phyloP scores from a whole-genome alignment of 169 alveolate species.

The Condylostoma magnum region DNA sequence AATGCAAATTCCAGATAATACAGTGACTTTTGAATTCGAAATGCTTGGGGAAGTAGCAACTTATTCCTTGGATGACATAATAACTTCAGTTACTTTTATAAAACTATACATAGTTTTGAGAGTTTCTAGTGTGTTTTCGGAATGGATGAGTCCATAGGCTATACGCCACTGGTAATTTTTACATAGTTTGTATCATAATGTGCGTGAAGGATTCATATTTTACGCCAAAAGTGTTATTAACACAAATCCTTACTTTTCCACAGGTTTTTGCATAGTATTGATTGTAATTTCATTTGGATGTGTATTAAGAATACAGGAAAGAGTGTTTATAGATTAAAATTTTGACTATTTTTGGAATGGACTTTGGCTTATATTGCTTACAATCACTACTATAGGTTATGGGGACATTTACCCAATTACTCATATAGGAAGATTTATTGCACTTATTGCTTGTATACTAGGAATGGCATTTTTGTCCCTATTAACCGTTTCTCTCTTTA shows the following conservation, averaged over 20 bases:
- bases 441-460: constrained; percentile 46
- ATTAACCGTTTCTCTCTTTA: constrained; percentile 39
- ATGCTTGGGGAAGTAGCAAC: background rate
- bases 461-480: constrained; percentile 47
- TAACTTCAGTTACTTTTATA: background rate
- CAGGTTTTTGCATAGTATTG: no score
- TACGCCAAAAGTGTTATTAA: no score
- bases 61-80: constrained; percentile 4
- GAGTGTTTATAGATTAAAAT: constrained; percentile 1
- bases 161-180: no score
- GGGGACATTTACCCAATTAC: constrained; percentile 45
- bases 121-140: no score
- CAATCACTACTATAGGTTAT: constrained; percentile 39
- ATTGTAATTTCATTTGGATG: no score
- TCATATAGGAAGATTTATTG: constrained; percentile 37
- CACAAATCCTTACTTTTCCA: no score
- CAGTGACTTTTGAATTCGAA: background rate
- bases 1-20: no score
- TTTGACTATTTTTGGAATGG: constrained; percentile 19
- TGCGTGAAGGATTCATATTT: no score
- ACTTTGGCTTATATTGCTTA: constrained; percentile 31
- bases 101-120: background rate
- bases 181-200: no score
- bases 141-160: no score
- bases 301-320: no score